Evolutionary conservation across 257 asterid species (phyloP).

Genomic region (Solanum piurae): DNA sequence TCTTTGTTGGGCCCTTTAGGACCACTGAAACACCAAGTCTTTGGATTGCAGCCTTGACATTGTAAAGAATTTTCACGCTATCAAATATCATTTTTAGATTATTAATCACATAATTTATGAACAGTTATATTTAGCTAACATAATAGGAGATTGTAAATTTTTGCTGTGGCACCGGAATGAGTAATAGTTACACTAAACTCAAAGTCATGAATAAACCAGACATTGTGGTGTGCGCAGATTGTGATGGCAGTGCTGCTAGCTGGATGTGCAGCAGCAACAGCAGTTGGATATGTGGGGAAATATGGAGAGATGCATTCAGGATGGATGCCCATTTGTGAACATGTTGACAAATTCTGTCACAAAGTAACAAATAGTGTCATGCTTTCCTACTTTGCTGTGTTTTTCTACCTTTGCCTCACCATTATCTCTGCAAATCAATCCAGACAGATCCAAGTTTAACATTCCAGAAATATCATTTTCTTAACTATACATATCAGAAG

Average conservation of each 20-base stretch:
- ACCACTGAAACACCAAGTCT: background rate
- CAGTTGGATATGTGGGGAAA: slow-evolving; percentile 50
- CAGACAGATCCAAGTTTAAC: slow-evolving; percentile 13
- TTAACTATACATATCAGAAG: background rate
- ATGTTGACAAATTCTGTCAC: slow-evolving; percentile 38
- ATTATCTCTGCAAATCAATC: slow-evolving; percentile 38
- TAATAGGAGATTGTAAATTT: background rate
- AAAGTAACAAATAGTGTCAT: slow-evolving; percentile 17
- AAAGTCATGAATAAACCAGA: background rate
- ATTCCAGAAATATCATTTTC: background rate
- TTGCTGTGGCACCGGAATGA: background rate
- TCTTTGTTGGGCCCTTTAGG: background rate
- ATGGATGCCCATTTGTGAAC: slow-evolving; percentile 48
- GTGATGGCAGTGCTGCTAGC: slow-evolving; percentile 31
- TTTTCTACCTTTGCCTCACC: slow-evolving; percentile 30
- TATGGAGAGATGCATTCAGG: slow-evolving; percentile 50
- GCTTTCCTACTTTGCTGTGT: slow-evolving; percentile 23
- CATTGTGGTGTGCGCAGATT: slow-evolving; percentile 13
- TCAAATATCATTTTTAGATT: background rate
- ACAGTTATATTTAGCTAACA: background rate
- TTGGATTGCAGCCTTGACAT: background rate
- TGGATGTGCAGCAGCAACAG: slow-evolving; percentile 64
- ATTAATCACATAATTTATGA: background rate
- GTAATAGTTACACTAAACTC: background rate
- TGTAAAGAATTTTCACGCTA: background rate